Conservation (phyloP, 2,329 filamentous ascomycete species). For the Delphinella strobiligena region DNA sequence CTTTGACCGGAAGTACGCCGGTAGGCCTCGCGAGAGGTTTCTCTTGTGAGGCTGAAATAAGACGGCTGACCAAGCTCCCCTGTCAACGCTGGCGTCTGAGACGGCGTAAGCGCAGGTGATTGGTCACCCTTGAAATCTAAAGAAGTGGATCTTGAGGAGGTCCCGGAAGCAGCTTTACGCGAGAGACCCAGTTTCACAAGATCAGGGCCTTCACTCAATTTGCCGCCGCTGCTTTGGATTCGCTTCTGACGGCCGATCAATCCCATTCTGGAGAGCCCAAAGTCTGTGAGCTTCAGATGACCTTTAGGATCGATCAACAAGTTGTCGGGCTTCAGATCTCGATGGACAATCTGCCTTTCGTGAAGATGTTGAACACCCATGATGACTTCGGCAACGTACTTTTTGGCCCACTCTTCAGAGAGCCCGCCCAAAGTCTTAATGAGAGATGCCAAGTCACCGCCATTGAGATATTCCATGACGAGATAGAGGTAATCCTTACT, state of each 20-base stretch:
- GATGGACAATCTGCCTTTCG: slow-evolving; percentile 86
- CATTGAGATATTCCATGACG: slow-evolving; percentile 98
- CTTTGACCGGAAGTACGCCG: slow-evolving; percentile 64
- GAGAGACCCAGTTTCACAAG: slow-evolving; percentile 83
- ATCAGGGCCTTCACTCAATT: slow-evolving; percentile 75
- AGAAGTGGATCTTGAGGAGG: slow-evolving; percentile 85
- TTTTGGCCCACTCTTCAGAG: slow-evolving; percentile 95
- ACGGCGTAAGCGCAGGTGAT: slow-evolving; percentile 74
- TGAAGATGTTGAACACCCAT: slow-evolving; percentile 96
- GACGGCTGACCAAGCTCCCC: slow-evolving; percentile 69
- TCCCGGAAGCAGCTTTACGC: slow-evolving; percentile 61
- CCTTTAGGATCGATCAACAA: slow-evolving; percentile 93
- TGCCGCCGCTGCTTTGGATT: slow-evolving; percentile 48
- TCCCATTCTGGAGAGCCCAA: slow-evolving; percentile 94
- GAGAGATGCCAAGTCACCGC: slow-evolving; percentile 89
- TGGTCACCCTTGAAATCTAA: slow-evolving; percentile 73
- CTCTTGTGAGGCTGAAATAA: slow-evolving; percentile 71
- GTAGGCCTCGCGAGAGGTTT: slow-evolving; percentile 46
- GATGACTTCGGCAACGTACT: slow-evolving; percentile 91
- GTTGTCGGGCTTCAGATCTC: slow-evolving; percentile 94
- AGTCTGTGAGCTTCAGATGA: slow-evolving; percentile 93
- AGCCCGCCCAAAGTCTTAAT: slow-evolving; percentile 89
- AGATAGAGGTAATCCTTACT: slow-evolving; percentile 98
- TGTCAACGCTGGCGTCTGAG: slow-evolving; percentile 68
- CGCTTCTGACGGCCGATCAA: slow-evolving; percentile 92